Conservation (phyloP, 1,284 basidiomycete genomes). For the Cutaneotrichosporon curvatum region DNA sequence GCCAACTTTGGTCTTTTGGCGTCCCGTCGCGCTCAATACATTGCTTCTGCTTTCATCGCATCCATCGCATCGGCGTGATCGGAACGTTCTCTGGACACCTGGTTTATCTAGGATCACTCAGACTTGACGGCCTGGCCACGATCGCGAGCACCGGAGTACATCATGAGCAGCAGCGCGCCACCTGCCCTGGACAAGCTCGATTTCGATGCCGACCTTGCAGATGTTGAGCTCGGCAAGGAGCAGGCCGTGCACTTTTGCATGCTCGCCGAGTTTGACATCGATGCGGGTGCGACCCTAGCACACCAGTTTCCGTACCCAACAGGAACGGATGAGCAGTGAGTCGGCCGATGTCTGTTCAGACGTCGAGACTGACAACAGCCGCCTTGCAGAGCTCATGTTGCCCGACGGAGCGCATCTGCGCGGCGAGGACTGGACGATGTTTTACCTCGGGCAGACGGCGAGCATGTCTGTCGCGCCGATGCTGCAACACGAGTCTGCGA, state of each 20-base stretch:
- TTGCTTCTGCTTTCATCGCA: not conserved
- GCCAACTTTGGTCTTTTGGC: too few species aligned
- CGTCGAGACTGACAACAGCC: constrained; percentile 41
- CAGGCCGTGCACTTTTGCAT: constrained; percentile 85
- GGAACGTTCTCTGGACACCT: too few species aligned
- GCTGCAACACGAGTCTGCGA: constrained; percentile 49
- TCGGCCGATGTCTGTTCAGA: constrained; percentile 4
- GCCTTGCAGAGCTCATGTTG: constrained; percentile 94
- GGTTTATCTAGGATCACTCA: too few species aligned
- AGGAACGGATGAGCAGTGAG: constrained; percentile 83
- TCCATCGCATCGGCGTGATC: not conserved
- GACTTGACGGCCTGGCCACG: too few species aligned
- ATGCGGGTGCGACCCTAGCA: constrained; percentile 78
- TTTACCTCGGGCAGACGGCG: constrained; percentile 89
- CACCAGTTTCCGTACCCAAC: constrained; percentile 90
- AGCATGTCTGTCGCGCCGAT: constrained; percentile 77
- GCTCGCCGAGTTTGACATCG: constrained; percentile 92
- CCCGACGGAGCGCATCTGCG: constrained; percentile 95
- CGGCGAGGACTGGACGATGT: constrained; percentile 94
- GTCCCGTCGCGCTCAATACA: not conserved
- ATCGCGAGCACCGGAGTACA: too few species aligned
- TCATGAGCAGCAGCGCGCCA: too few species aligned
- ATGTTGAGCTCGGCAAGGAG: constrained; percentile 20
- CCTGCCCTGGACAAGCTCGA: too few species aligned
- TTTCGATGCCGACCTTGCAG: constrained; percentile 19